Percentiles rank a stretch among this genome's conserved stretches.
Evolutionary conservation across 768 basidiomycete species (phyloP).

Genomic region (Agrocybe praecox): DNA sequence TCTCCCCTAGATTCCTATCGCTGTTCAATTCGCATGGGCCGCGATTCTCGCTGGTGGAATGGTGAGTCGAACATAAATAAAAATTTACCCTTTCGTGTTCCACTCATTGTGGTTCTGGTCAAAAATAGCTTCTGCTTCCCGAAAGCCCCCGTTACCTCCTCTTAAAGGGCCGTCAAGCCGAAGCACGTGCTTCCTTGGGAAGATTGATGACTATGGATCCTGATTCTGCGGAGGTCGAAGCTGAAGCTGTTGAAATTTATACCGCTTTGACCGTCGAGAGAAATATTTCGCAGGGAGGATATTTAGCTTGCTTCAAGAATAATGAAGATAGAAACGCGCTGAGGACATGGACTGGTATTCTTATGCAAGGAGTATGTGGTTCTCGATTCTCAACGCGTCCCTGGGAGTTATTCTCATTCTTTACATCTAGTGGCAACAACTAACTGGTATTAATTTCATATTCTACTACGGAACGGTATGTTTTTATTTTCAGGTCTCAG

Average conservation of each 20-base stretch:
- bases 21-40: constrained; percentile 81
- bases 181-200: constrained; percentile 59
- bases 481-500: too few relatives aligned
- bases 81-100: too few relatives aligned
- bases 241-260: constrained; percentile 46
- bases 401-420: too few relatives aligned
- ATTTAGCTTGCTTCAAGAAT: constrained; percentile 55
- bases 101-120: too few relatives aligned
- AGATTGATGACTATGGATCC: constrained; percentile 59
- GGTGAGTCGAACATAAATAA: constrained; percentile 11
- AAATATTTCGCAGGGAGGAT: constrained; percentile 51
- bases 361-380: constrained; percentile 25
- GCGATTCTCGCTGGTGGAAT: constrained; percentile 71
- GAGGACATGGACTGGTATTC: constrained; percentile 78
- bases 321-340: constrained; percentile 61
- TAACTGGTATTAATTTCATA: constrained; percentile 71
- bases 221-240: constrained; percentile 52
- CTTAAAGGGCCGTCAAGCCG: constrained; percentile 59
- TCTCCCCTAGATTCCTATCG: constrained; percentile 57
- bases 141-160: constrained; percentile 68
- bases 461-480: constrained; percentile 11
- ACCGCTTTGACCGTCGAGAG: constrained; percentile 65
- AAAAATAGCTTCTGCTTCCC: constrained; percentile 1
- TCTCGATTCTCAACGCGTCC: too few relatives aligned
- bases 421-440: constrained; percentile 53